Evolutionary conservation across 257 asterid species (phyloP), one percentile per base, ranked within the genome.

Genomic region (Mentha longifolia): DNA sequence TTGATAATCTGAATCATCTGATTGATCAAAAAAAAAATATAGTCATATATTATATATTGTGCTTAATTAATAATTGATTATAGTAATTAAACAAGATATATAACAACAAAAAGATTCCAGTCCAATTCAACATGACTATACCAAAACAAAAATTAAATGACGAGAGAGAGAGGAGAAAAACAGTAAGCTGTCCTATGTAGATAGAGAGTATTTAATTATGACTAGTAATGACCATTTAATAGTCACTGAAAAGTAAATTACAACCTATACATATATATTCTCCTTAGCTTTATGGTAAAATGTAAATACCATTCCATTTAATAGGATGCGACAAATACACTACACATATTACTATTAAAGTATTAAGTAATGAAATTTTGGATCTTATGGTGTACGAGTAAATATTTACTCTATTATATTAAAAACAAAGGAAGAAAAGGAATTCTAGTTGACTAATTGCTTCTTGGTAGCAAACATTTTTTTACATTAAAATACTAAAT

Each of bases 301-400:
- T n/a, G 56, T 14, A 43, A 20, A 7, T 64, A 20, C 39, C 15
- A 42, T 41, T 63, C 7, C 6, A 33, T 33, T 33, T 61, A 63
- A 42, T 63, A 41, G 12, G 11, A 42, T 42, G 20, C 39, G 16
- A 63, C 55, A 63, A 42, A 6, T 8, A 39, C 30, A 13, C 30
- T 17, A 60, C 66, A 35, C 7, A 61, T n/a, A 15, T 4, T 16
- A 56, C 9, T n/a, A n/a, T n/a, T n/a, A n/a, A n/a, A n/a, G n/a
- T 10, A 55, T 1, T 22, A 31, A 58, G 7, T 47, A 47, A 31
- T 58, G 0, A 31, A 61, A 41, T 9, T 12, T 62, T 41, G 54
- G 68, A 62, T 60, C 49, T 60, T 15, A 14, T 59, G 46, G 28
- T n/a, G n/a, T n/a, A n/a, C n/a, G n/a, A n/a, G n/a, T n/a, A n/a